phyloP scores from a whole-genome alignment of 164 flowering plant species.

The Amborella trichopoda region DNA sequence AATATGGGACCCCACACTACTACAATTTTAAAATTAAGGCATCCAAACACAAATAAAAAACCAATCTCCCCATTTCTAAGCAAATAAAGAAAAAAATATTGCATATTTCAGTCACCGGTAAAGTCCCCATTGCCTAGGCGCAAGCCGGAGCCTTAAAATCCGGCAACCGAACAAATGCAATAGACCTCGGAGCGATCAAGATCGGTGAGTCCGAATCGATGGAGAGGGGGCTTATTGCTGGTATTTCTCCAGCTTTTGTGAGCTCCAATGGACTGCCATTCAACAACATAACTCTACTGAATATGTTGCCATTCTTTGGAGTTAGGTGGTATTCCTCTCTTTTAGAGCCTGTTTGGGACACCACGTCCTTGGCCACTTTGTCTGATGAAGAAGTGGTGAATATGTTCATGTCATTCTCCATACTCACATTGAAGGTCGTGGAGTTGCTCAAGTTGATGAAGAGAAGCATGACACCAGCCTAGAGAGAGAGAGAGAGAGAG shows the following conservation, averaged over 20 bases:
- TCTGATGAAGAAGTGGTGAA: neutral
- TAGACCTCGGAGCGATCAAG: constrained; percentile 44
- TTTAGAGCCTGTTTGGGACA: no score
- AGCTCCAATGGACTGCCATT: constrained; percentile 54
- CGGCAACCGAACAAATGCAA: constrained; percentile 57
- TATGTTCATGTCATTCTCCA: constrained; percentile 15
- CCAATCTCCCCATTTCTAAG: no score
- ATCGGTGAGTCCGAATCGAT: constrained; percentile 28
- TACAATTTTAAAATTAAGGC: no score
- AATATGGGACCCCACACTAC: no score
- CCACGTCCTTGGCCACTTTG: no score
- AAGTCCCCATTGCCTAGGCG: constrained; percentile 10
- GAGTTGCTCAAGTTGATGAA: constrained; percentile 46
- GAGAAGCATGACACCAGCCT: constrained; percentile 37
- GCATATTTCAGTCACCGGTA: no score
- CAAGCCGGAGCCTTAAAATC: constrained; percentile 63
- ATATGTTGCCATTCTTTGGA: constrained; percentile 51
- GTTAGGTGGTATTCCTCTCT: constrained; percentile 71
- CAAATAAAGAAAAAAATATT: no score
- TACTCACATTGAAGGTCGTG: constrained; percentile 21
- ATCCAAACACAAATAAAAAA: no score
- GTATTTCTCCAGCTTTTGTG: constrained; percentile 43
- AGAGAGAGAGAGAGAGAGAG: constrained; percentile 1
- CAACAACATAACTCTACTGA: constrained; percentile 56
- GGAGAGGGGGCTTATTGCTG: constrained; percentile 33